Base-by-base conservation (phyloP, 2,329 filamentous ascomycete genomes). In the Colletotrichum cereale region DNA sequence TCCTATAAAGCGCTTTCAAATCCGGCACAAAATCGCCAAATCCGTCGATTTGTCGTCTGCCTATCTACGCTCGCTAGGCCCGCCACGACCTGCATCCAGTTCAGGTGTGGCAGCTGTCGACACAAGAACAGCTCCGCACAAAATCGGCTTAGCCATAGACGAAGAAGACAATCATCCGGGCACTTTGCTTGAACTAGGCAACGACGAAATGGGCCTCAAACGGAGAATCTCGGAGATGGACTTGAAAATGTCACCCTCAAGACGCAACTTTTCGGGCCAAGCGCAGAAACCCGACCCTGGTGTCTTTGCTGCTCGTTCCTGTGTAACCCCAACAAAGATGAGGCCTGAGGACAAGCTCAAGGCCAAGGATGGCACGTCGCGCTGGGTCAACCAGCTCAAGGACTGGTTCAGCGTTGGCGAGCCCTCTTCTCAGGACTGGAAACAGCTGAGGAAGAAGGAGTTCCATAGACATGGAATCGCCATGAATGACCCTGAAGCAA, bases 381-480 rank as follows among this genome's bases (percentile, higher is more conserved):
- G 77, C 47, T 86, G 85, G 83, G 67, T 86, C 29, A 78, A 78
- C 8, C 82, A 84, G 36, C 76, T 87, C 58, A 88, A 85, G 70
- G 81, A 80, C 55, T 88, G 86, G 86, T 76, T 87, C 10, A 80
- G 80, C 2, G 80, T 82, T 29, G 85, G 83, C 58, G 86, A 88
- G 73, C 86, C 86, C 14, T 87, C 86, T 0, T 80, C 81, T 2
- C 83, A 86, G 55, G 86, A 85, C 1, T 79, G 87, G 74, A 85
- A 83, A 73, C 77, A 84, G 18, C 84, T 86, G 73, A 85, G 83
- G 74, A 82, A 79, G 63, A 80, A 81, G 18, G 78, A 81, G 1
- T 87, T 81, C 73, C 79, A 81, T 57, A 84, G 79, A 52, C 82
- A 84, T n/a, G 85, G 84, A 26, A 77, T 87, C 62, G 77, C 83